Evolutionary conservation across 2,329 filamentous ascomycete genomes (phyloP).

Genomic region (Sphaceloma murrayae): DNA sequence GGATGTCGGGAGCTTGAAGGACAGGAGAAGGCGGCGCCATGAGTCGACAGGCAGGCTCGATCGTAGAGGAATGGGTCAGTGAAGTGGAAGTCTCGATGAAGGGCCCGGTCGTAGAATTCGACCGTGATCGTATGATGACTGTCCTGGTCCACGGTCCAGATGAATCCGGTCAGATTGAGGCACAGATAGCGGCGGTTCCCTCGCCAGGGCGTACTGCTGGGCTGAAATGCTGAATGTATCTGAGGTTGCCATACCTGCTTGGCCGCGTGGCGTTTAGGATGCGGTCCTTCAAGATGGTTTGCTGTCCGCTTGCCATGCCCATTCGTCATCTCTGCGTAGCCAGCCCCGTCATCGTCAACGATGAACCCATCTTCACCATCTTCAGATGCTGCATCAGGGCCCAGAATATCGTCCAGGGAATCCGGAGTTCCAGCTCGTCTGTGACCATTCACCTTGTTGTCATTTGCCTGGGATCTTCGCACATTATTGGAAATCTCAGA

Average conservation of each 20-base stretch:
- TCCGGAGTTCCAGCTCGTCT: constrained; percentile 55
- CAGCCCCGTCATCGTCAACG: constrained; percentile 87
- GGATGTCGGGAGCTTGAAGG: constrained; percentile 56
- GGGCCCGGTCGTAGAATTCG: constrained; percentile 92
- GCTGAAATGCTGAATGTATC: constrained; percentile 79
- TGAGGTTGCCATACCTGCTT: constrained; percentile 49
- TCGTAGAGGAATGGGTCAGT: constrained; percentile 94
- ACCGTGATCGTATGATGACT: constrained; percentile 82
- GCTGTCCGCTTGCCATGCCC: constrained; percentile 52
- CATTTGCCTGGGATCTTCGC: constrained; percentile 47
- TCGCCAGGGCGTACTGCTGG: constrained; percentile 90
- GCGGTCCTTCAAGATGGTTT: constrained; percentile 30
- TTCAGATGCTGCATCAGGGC: constrained; percentile 48
- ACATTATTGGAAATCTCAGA: constrained; percentile 59
- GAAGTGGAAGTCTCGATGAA: constrained; percentile 91
- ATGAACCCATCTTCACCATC: constrained; percentile 70
- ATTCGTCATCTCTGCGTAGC: constrained; percentile 62
- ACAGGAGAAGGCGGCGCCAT: constrained; percentile 77
- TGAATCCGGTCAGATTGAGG: constrained; percentile 84
- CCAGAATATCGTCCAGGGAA: constrained; percentile 75
- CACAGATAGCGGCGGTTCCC: constrained; percentile 90
- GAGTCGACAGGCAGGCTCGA: constrained; percentile 81
- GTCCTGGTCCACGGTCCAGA: constrained; percentile 96
- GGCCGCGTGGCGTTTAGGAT: constrained; percentile 45
- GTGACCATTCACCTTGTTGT: constrained; percentile 43